Evolutionary conservation across 2,329 filamentous ascomycete species (phyloP).

Genomic region (Plectosphaerella sp.): DNA sequence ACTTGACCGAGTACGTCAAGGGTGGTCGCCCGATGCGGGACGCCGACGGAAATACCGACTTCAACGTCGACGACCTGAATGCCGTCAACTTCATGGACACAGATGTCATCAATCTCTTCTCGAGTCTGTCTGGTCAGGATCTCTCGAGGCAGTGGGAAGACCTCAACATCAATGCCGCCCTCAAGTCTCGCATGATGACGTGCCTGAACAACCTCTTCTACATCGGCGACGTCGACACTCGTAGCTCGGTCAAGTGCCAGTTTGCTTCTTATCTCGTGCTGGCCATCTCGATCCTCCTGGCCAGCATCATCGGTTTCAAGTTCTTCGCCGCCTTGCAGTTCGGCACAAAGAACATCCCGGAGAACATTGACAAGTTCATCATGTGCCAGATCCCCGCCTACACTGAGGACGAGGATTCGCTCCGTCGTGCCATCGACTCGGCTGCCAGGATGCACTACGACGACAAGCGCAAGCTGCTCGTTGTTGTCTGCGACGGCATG

Average conservation of each 20-base stretch:
- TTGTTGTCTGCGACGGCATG: constrained; percentile 96
- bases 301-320: constrained; percentile 85
- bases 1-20: constrained; percentile 76
- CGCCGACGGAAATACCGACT: constrained; percentile 57
- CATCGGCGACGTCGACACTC: constrained; percentile 84
- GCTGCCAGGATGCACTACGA: constrained; percentile 94
- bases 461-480: constrained; percentile 92
- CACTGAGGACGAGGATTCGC: constrained; percentile 95
- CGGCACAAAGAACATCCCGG: constrained; percentile 81
- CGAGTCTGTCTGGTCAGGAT: constrained; percentile 69
- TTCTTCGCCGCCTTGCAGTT: constrained; percentile 97
- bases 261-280: constrained; percentile 90
- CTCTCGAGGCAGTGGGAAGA: constrained; percentile 79
- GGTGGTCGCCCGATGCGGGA: constrained; percentile 67
- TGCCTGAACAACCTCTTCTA: constrained; percentile 96
- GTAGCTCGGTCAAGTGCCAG: constrained; percentile 77
- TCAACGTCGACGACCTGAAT: constrained; percentile 63
- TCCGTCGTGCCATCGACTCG: constrained; percentile 95
- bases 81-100: constrained; percentile 78
- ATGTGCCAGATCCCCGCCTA: constrained; percentile 98
- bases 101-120: constrained; percentile 72
- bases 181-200: constrained; percentile 66
- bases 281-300: constrained; percentile 75
- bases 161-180: constrained; percentile 51
- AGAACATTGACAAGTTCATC: constrained; percentile 97